Base-by-base conservation (phyloP, 352 stramenopile genomes). In the Aphanomyces cochlioides region DNA sequence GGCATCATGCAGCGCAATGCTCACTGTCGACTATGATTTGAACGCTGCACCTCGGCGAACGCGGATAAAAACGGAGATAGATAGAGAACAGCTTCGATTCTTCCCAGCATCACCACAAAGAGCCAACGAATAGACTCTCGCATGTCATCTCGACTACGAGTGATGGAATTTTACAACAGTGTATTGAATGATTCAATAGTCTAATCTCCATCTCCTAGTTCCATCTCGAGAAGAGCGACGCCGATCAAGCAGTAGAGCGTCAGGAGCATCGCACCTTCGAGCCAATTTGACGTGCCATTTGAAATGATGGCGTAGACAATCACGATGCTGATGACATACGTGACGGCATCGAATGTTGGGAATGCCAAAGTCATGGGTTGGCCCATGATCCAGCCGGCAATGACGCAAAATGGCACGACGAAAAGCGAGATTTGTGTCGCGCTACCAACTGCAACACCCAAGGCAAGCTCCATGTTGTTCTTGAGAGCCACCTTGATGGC, bases 381-480 rank as follows among this genome's bases (percentile, higher is more conserved):
- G 72, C 77, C 83, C 66, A 84, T 83, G 34, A 74, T 73, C 90
- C 90, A 97, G 67, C 90, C 90, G 19, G 90, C 75, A 10, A 97
- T 43, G 19, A 95, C 85, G 21, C 85, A 82, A 17, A 93, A 69
- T 6, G 90, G 90, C 3, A 95, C 77, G 8, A 96, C 88, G 75
- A 96, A 96, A 38, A 97, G 76, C n/a, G 85, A 82, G 64, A 96
- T 92, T 68, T 97, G 90, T 7, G 89, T 90, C 12, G 80, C 87
- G 15, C 80, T 92, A 19, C 90, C 90, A n/a, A 96, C 74, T 19
- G 90, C 89, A 65, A 97, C 87, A 41, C 89, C 90, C 70, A 97
- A 84, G 28, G 88, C 79, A 34, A 97, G 78, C 83, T 97, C 89
- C 87, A 97, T 95, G 72, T 96, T 97, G 69, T 91, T 79, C 75